These are phyloP conservation scores for Plasmodium berghei DNA, from an alignment of 169 alveolate species.

Conservation along the genomic window DNA sequence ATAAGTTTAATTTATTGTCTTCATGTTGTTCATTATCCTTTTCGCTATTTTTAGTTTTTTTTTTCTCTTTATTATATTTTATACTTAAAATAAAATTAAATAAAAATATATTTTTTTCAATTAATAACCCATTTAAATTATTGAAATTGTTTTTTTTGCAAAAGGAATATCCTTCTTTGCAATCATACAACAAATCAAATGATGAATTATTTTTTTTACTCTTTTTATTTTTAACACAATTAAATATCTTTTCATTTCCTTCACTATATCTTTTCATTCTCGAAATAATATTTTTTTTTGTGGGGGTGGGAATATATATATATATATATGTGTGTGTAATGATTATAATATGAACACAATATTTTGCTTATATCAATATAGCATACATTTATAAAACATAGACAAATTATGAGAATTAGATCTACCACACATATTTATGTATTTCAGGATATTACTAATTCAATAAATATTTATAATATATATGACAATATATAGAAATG, in stretches of 20 bases:
- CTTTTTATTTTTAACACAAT: constrained; percentile 3
- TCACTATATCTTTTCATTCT: not conserved
- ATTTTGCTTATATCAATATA: too few species aligned
- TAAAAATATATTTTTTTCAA: constrained; percentile 48
- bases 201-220: not conserved
- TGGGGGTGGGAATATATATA: constrained; percentile 1
- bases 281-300: not conserved
- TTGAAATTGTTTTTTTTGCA: constrained; percentile 51
- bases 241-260: not conserved
- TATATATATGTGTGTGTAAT: not conserved
- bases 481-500: too few species aligned
- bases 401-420: too few species aligned
- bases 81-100: constrained; percentile 39
- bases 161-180: constrained; percentile 13
- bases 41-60: not conserved
- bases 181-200: not conserved
- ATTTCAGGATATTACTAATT: too few species aligned
- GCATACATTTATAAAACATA: too few species aligned
- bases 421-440: too few species aligned
- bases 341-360: not conserved
- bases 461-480: too few species aligned
- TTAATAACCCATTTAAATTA: constrained; percentile 31
- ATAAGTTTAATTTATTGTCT: not conserved
- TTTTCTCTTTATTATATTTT: constrained; percentile 59
- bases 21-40: not conserved